Base-by-base conservation (phyloP, 2,329 filamentous ascomycete genomes). In the Zarea fungicola region DNA sequence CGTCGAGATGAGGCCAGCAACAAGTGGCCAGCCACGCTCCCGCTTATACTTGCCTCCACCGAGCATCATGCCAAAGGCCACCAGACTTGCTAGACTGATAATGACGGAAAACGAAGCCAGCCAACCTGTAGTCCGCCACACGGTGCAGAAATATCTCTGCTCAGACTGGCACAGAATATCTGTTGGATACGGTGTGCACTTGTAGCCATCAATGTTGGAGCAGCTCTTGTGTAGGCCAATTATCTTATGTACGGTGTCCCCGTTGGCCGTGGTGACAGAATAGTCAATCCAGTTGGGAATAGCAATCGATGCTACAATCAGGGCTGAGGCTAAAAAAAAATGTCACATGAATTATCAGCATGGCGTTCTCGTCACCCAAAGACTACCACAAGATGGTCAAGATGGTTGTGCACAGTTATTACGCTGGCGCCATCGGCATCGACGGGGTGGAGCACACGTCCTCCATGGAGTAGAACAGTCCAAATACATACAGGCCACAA, bases 81-180 rank as follows among this genome's bases (percentile, higher is more conserved):
- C 83, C n/a, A 95, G 68, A 6, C 83, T 83, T 48, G 86, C 89
- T 34, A 93, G 78, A 66, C 95, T 85, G 32, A 93, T 65, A n/a
- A 96, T 83, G 31, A 89, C 80, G 7, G 87, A 80, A 58, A 96
- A 87, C 45, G 84, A 87, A 72, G 95, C 89, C 55, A 96, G 69
- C 68, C 96, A 97, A 21, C 88, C 90, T 29, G 89, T 83, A 22
- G 83, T 89, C 51, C 87, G 80, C 92, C 92, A 99, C 77, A 95
- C 86, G 59, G 83, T 86, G 74, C 93, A 97, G 70, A 97, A 96
- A 60, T 83, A 81, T 44, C 81, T 77, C 57, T 84, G 79, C 22
- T 59, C 64, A 29, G 60, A 58, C 21, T 62, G 58, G 50, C 68
- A 71, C 21, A 68, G 51, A 26, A 65, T 59, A 18, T 58, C 57